Evolutionary conservation across 805 yeast genomes (phyloP).

Genomic region (Scheffersomyces amazonensis): DNA sequence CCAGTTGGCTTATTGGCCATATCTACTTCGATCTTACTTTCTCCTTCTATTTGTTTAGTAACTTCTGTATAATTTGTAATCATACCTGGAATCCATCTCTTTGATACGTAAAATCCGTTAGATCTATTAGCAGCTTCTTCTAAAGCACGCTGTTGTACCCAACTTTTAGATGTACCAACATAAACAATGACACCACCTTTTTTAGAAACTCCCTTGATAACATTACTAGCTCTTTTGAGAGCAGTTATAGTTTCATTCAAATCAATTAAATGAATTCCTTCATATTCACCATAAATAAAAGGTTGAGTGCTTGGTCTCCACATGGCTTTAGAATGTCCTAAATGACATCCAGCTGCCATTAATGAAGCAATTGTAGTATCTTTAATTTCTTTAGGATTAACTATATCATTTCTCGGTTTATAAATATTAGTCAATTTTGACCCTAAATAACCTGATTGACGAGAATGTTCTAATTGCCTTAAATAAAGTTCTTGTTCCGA

Average conservation of each 20-base stretch:
- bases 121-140: constrained; percentile 76
- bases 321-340: constrained; percentile 83
- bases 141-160: constrained; percentile 61
- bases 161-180: constrained; percentile 78
- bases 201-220: constrained; percentile 77
- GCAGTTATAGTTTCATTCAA: constrained; percentile 75
- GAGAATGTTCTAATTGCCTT: constrained; percentile 65
- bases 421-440: constrained; percentile 63
- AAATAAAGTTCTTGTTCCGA: constrained; percentile 73
- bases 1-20: constrained; percentile 66
- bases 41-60: constrained; percentile 47
- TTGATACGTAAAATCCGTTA: constrained; percentile 76
- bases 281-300: constrained; percentile 81
- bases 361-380: constrained; percentile 67
- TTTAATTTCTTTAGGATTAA: constrained; percentile 53
- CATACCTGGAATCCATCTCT: constrained; percentile 94
- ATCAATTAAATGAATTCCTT: constrained; percentile 90
- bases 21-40: constrained; percentile 57
- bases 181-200: constrained; percentile 83
- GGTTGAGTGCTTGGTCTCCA: constrained; percentile 84
- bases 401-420: constrained; percentile 63
- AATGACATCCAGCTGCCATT: constrained; percentile 89
- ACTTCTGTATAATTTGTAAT: constrained; percentile 80
- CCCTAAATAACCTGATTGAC: constrained; percentile 57
- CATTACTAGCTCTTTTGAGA: constrained; percentile 78